Evolutionary conservation across 305 asterid genomes (phyloP), one percentile per base, ranked within the genome.

Genomic region (Fraxinus baroniana): DNA sequence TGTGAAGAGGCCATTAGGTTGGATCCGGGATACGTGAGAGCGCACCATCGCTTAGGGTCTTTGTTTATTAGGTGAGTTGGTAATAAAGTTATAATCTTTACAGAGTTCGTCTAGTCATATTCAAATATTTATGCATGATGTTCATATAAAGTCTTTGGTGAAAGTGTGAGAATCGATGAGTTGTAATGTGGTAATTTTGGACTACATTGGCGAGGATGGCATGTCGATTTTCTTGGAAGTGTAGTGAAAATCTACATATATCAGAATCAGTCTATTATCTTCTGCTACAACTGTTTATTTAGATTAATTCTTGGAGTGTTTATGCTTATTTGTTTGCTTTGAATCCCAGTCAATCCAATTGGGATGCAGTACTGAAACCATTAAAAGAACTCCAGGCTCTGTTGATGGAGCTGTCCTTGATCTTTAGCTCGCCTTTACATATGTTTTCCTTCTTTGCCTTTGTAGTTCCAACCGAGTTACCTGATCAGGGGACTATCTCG

Each of bases 41-140:
- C 98, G 6, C 98, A 93, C 87, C 94, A 89, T 78, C 94, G 98
- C 3, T 89, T 96, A 85, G 99, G 97, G 82, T 90, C 95, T 83
- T 85, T 96, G 91, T 87, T 90, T 80, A 89, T 94, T 84, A 92
- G 97, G 99, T 96, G 89, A 92, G 94, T 86, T 77, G 62, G 62
- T 86, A 66, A n/a, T n/a, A 36, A 81, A 66, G 64, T 78, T 76
- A 30, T 41, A 37, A 80, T 82, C 71, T 79, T 75, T 46, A 41
- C 32, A 74, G 80, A 36, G 28, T 39, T 39, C 73, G 83, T 79
- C 62, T 64, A 13, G 22, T 68, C 28, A 36, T 5, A 75, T 20
- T 44, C 8, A 35, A 30, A 82, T 84, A 84, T 46, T 84, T 68
- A 68, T 68, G 39, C 37, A 4, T 68, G 74, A 28, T 68, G 32